A percentile compares a stretch with the other conserved stretches of the same genome.
Evolutionary conservation across 495 filamentous ascomycete species (phyloP).

Genomic region (Parathielavia appendiculata): DNA sequence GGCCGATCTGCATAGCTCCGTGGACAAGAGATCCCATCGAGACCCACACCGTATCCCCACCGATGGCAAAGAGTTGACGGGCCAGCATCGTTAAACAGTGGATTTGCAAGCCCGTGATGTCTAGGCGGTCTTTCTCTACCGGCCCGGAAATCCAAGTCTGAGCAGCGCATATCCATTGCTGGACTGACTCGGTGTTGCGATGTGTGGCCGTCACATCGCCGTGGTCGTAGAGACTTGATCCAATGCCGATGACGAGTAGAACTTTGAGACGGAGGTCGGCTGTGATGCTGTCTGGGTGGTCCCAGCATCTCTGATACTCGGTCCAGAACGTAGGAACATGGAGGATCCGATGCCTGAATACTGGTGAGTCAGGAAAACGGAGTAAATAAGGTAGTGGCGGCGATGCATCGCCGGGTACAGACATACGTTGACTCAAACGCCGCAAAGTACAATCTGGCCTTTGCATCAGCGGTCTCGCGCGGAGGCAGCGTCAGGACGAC

Average conservation of each 20-base stretch:
- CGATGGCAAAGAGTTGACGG: conserved; percentile 5
- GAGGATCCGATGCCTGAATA: conserved; percentile 4
- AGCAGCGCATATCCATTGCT: conserved; percentile 9
- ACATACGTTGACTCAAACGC: conserved; percentile 4
- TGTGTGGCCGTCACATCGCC: background rate
- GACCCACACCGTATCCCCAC: conserved; percentile 5
- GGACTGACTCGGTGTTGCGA: conserved; percentile 1
- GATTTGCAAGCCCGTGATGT: background rate
- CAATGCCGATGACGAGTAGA: conserved; percentile 5
- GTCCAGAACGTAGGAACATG: conserved; percentile 7
- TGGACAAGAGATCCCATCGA: conserved; percentile 7
- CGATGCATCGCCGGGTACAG: too few species aligned
- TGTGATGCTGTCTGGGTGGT: background rate
- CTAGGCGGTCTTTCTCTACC: conserved; percentile 5
- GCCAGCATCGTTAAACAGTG: background rate
- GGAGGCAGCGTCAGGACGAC: background rate
- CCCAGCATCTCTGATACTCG: conserved; percentile 2
- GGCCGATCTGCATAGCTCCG: conserved; percentile 6
- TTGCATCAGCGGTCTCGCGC: background rate
- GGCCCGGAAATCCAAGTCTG: background rate
- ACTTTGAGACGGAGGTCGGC: background rate
- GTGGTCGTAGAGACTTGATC: conserved; percentile 1
- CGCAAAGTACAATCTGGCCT: conserved; percentile 1
- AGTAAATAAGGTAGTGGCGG: too few species aligned
- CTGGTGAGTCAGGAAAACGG: too few species aligned